phyloP scores from a whole-genome alignment of 768 basidiomycete genomes.

The Leccinum incarnatum region DNA sequence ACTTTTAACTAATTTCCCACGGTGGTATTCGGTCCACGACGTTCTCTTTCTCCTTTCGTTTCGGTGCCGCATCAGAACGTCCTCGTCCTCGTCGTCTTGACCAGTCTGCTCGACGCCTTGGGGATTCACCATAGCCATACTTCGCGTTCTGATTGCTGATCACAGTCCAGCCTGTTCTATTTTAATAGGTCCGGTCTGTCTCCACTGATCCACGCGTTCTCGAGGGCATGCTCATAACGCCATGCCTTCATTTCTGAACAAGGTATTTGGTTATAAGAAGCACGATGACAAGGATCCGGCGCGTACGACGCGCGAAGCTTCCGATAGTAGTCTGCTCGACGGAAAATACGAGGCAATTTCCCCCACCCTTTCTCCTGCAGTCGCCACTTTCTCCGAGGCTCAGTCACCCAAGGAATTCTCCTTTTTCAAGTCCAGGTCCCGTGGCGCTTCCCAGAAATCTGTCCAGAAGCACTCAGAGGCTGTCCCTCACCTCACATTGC shows the following conservation, averaged over 20 bases:
- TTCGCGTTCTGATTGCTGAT: slow-evolving; percentile 6
- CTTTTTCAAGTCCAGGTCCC: slow-evolving; percentile 50
- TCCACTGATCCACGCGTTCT: slow-evolving; percentile 11
- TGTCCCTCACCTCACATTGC: slow-evolving; percentile 60
- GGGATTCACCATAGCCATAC: neutral
- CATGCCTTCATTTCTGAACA: slow-evolving; percentile 71
- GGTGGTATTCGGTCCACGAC: neutral
- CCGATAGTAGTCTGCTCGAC: slow-evolving; percentile 54
- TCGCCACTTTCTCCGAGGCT: slow-evolving; percentile 14
- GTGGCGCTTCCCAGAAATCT: slow-evolving; percentile 35
- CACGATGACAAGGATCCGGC: slow-evolving; percentile 46
- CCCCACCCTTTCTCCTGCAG: slow-evolving; percentile 39
- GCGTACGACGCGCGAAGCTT: slow-evolving; percentile 32
- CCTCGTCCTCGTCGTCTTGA: neutral
- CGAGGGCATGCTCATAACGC: slow-evolving; percentile 19
- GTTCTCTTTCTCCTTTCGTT: slow-evolving; percentile 1
- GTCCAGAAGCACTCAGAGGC: slow-evolving; percentile 31
- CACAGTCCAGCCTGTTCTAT: neutral
- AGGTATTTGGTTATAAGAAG: slow-evolving; percentile 75
- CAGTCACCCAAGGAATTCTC: slow-evolving; percentile 40
- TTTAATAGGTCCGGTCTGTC: slow-evolving; percentile 6
- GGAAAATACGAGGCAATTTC: slow-evolving; percentile 75
- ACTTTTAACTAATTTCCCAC: slow-evolving; percentile 13
- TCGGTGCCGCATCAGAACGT: neutral
- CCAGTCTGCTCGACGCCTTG: slow-evolving; percentile 1